phyloP scores from a whole-genome alignment of 179 eudicot genomes.

The Nepenthes alata region DNA sequence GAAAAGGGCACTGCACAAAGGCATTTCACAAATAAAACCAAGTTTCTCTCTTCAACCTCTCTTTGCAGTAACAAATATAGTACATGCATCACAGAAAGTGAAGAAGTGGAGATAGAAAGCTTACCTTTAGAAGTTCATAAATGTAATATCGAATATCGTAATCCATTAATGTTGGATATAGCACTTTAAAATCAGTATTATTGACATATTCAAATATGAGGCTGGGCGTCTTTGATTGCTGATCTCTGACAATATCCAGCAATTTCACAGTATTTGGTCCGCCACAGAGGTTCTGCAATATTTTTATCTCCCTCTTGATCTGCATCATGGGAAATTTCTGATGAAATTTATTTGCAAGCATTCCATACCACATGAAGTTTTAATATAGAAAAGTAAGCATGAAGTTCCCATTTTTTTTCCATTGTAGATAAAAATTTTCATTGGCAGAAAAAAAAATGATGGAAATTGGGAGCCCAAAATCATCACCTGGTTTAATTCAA shows the following conservation, averaged over 20 bases:
- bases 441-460: too few relatives aligned
- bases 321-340: constrained; percentile 15
- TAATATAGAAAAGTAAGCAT: too few relatives aligned
- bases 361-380: too few relatives aligned
- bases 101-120: constrained; percentile 6
- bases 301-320: constrained; percentile 93
- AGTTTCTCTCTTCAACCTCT: too few relatives aligned
- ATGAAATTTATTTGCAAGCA: background rate
- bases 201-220: constrained; percentile 84
- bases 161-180: constrained; percentile 82
- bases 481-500: too few relatives aligned
- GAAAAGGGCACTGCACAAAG: too few relatives aligned
- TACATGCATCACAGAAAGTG: background rate
- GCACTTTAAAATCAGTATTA: constrained; percentile 86
- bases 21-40: too few relatives aligned
- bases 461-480: too few relatives aligned
- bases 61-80: too few relatives aligned
- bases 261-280: constrained; percentile 90
- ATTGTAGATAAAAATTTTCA: too few relatives aligned
- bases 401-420: too few relatives aligned
- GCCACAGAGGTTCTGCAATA: constrained; percentile 84
- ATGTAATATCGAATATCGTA: constrained; percentile 84
- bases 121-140: constrained; percentile 81
- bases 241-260: constrained; percentile 85
- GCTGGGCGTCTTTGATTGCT: constrained; percentile 93